Base-by-base conservation (phyloP, 352 stramenopile species). In the Phytophthora sp. region DNA sequence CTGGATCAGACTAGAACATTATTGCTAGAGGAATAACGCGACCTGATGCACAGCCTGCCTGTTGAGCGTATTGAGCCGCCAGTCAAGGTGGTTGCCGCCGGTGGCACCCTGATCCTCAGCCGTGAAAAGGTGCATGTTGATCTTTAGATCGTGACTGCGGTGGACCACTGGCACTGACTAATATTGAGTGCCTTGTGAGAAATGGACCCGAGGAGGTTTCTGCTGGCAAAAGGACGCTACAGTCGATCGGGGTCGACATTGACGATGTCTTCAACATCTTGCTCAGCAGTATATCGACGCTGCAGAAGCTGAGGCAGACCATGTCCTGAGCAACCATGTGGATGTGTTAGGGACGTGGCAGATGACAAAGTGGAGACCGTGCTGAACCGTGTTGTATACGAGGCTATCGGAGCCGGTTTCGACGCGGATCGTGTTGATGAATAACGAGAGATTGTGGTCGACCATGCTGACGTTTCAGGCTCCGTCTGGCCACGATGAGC, bases 111-210 rank as follows among this genome's bases (percentile, higher is more conserved):
- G 46, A 66, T 54, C 47, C 27, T 52, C 16, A 57, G 45, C 12
- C 35, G 9, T 18, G 45, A 64, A 26, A 64, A 57, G 24, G 33
- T 51, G 1, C 23, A 66, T 15, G 1, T 54, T 7, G 46, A 66
- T 13, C 49, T 66, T 1, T 15, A 53, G 2, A 66, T 58, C 13
- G 46, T 66, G 36, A 59, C 58, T 7, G 58, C 20, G 1, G 58
- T 8, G 58, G 58, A 3, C 47, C 38, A 4, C 11, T 66, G 13
- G 20, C 2, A 0, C 15, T 66, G 3, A 49, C 8, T 5, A 59
- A 54, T 11, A 66, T 66, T 12, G 58, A 66, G 27, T 60, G 46
- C 15, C 9, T 60, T 4, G 58, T 66, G 29, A 30, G 59, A 1
- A n/a, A 54, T 13, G 49, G 47, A 44, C 49, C 36, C 9, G 29